Evolutionary conservation across 257 asterid genomes (phyloP), one percentile per base, ranked within the genome.

Genomic region (Salvia hispanica): DNA sequence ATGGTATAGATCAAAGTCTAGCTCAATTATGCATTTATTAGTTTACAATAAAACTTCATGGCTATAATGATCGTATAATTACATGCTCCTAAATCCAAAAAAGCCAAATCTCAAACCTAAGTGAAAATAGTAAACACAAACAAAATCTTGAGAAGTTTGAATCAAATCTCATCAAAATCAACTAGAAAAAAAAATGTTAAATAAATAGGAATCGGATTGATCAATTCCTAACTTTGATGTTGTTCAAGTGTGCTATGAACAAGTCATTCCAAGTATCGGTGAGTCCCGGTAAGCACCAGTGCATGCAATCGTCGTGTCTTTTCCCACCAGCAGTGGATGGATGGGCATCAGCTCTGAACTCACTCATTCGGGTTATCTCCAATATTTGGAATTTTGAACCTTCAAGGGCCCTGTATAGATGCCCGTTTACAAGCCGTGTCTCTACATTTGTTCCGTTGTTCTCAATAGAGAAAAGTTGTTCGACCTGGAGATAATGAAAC

Each of bases 221-320:
- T 72, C 73, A 75, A 44, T 70, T 78, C 21, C 63, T 64, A 72
- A 50, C 48, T 46, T 79, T 62, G 13, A 77, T 37, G 73, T 61
- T 80, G 74, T 69, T 75, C 47, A 90, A 59, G 58, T 80, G 88
- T 51, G 92, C 81, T 40, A 86, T 61, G 69, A 90, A 80, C 80
- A 88, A 75, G 85, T 93, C 97, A 58, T 85, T 93, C 96, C 99
- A 93, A 34, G 87, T 85, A 84, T 93, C 96, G 5, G 96, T 85
- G 25, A 90, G 81, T 61, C 99, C 97, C 0, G 99, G 99, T 77
- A 88, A 80, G 80, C 97, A 93, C 96, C 99, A 90, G 67, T 90
- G 99, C 99, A 93, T 90, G 82, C 99, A 90, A 73, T 93, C 99
- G 36, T 88, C 89, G 15, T 90, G 99, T 64, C 76, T 79, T 77